These are phyloP conservation scores for Volvox carteri DNA, from an alignment of 163 green algal genomes.

Conservation along the genomic window DNA sequence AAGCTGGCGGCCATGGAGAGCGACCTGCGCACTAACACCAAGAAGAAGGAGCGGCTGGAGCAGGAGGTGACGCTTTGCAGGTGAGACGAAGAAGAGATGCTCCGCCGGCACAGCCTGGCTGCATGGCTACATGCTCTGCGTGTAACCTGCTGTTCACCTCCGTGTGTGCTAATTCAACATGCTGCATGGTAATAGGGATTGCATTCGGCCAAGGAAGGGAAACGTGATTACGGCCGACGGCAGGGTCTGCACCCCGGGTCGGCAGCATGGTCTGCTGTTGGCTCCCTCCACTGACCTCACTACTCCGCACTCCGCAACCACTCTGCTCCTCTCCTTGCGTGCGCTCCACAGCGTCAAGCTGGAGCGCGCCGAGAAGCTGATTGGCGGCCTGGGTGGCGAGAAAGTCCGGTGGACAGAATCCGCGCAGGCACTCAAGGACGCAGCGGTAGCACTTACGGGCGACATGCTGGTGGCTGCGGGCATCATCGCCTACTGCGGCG, in stretches of 20 bases:
- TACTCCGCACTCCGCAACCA: no score
- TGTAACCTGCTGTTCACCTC: no score
- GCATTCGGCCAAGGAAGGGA: no score
- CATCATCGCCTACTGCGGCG: constrained; percentile 84
- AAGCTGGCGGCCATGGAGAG: constrained; percentile 84
- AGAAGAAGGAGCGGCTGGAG: constrained; percentile 85
- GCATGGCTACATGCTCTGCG: no score
- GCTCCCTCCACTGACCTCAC: background rate
- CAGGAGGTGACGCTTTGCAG: constrained; percentile 81
- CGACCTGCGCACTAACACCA: constrained; percentile 78
- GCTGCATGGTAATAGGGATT: no score
- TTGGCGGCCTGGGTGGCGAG: constrained; percentile 82
- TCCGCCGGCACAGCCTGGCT: no score
- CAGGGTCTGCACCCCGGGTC: no score
- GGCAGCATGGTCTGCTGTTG: no score
- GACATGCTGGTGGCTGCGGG: constrained; percentile 82
- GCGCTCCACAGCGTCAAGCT: constrained; percentile 75
- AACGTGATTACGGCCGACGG: no score
- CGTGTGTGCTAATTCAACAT: no score
- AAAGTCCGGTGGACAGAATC: constrained; percentile 78
- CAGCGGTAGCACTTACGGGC: constrained; percentile 76
- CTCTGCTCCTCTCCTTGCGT: background rate
- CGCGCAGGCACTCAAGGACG: constrained; percentile 69
- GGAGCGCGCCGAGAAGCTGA: constrained; percentile 84
- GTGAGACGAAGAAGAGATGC: no score